phyloP scores from a whole-genome alignment of 495 filamentous ascomycete species.

The Sordaria brevicollis region DNA sequence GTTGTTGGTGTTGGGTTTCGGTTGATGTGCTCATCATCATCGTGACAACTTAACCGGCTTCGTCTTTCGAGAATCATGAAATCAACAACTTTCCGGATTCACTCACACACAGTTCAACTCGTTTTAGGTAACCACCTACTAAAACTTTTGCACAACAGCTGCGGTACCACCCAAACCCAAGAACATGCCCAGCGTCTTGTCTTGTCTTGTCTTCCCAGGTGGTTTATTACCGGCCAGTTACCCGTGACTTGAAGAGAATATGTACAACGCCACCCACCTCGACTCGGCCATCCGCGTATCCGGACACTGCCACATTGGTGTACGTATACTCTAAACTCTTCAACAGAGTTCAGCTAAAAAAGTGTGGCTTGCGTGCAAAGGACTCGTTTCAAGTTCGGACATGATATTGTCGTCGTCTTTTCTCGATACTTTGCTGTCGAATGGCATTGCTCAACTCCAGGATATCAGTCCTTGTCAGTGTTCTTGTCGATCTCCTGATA shows the following conservation, averaged over 20 bases:
- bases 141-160: background rate
- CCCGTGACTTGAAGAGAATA: background rate
- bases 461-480: too few relatives aligned
- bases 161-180: background rate
- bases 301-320: background rate
- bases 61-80: background rate
- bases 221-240: background rate
- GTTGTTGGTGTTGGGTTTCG: background rate
- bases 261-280: background rate
- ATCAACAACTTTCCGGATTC: background rate
- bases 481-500: background rate
- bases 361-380: background rate
- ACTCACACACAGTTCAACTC: background rate
- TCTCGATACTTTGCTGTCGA: background rate
- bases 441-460: background rate
- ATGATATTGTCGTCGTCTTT: background rate
- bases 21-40: background rate
- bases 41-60: background rate
- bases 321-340: background rate
- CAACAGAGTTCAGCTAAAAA: background rate
- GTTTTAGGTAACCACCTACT: background rate
- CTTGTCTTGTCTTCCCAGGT: background rate
- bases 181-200: background rate
- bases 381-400: background rate
- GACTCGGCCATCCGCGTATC: background rate